These are phyloP conservation scores for Viola pubescens DNA, from an alignment of 441 rosid species.

Conservation along the genomic window DNA sequence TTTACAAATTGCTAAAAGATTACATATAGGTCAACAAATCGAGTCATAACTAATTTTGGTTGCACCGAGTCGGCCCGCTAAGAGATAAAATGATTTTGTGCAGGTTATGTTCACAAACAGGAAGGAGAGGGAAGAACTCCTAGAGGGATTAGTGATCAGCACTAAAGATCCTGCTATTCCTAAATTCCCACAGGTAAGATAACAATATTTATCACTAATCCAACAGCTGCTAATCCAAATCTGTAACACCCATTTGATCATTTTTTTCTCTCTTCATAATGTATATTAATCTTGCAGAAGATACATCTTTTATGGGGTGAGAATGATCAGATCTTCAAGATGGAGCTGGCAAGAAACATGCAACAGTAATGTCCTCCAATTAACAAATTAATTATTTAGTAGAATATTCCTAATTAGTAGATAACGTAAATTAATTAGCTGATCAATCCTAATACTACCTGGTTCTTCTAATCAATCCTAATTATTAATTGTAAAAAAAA, in stretches of 20 bases:
- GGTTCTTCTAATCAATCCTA: too few relatives aligned
- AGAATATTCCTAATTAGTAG: too few relatives aligned
- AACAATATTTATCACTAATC: not conserved
- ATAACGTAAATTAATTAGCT: too few relatives aligned
- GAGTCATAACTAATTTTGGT: too few relatives aligned
- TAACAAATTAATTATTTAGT: too few relatives aligned
- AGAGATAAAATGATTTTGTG: too few relatives aligned
- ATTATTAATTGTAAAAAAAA: too few relatives aligned
- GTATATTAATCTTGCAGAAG: conserved; percentile 35
- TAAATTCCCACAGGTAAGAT: conserved; percentile 43
- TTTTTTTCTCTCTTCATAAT: not conserved
- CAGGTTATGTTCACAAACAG: conserved; percentile 74
- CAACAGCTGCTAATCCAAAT: not conserved
- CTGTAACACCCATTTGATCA: not conserved
- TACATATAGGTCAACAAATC: too few relatives aligned
- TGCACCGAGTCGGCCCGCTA: too few relatives aligned
- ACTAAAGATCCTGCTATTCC: conserved; percentile 56
- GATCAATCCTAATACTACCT: too few relatives aligned
- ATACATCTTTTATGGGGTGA: conserved; percentile 75
- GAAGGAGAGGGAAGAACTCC: conserved; percentile 68
- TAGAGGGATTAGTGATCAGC: conserved; percentile 63
- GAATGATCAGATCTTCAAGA: conserved; percentile 54
- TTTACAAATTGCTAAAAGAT: too few relatives aligned
- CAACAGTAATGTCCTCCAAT: conserved; percentile 37
- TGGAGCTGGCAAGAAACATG: conserved; percentile 72